Percentiles rank a stretch among this genome's conserved stretches.
These are phyloP conservation scores for Urostyla sp. DNA, from an alignment of 73 alveolate genomes.

Conservation along the genomic window DNA sequence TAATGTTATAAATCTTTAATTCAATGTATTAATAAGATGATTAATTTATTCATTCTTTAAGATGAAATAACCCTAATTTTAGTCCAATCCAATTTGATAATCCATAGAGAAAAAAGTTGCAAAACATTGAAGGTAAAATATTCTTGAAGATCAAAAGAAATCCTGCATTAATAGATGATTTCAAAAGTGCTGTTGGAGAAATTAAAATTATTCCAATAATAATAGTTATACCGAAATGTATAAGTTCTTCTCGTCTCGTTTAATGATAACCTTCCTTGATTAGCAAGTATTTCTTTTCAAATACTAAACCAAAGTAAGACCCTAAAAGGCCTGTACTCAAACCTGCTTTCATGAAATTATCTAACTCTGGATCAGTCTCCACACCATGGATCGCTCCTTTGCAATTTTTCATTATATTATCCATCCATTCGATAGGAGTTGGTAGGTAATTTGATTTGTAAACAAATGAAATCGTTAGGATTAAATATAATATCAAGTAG, in stretches of 20 bases:
- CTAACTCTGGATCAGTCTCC: constrained; percentile 30
- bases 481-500: background rate
- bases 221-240: too few relatives aligned
- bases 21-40: too few relatives aligned
- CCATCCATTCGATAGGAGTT: constrained; percentile 21
- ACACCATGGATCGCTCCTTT: background rate
- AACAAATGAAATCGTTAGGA: background rate
- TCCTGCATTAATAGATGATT: too few relatives aligned
- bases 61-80: too few relatives aligned
- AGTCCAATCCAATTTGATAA: too few relatives aligned
- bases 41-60: too few relatives aligned
- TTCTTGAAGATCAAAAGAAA: too few relatives aligned
- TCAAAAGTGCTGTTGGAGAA: too few relatives aligned
- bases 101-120: background rate
- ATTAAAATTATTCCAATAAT: too few relatives aligned
- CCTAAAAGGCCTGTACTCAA: background rate
- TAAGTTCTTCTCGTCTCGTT: too few relatives aligned
- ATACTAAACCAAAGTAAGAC: background rate
- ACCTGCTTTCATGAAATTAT: constrained; percentile 14
- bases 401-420: constrained; percentile 17
- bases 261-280: background rate
- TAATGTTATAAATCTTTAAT: too few relatives aligned
- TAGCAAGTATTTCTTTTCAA: background rate
- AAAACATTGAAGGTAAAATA: background rate
- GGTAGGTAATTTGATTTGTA: constrained; percentile 16